Percentiles rank a stretch among this genome's conserved stretches.
phyloP scores from a whole-genome alignment of 306 rosid species.

The Cucurbita pepo region DNA sequence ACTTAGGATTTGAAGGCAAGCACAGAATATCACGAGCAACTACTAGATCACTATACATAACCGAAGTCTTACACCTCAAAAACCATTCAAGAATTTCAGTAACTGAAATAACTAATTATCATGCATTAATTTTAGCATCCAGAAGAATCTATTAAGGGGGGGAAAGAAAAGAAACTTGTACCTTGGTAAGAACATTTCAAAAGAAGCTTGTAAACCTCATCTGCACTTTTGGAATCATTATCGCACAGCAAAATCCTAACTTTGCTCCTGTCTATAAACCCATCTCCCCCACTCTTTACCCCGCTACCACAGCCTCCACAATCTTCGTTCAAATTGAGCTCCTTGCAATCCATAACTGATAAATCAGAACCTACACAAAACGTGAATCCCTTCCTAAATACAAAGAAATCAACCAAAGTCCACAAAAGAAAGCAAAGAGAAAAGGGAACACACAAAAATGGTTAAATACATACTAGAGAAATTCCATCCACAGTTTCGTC shows the following conservation, averaged over 20 bases:
- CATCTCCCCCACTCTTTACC: constrained; percentile 35
- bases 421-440: not conserved
- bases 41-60: not conserved
- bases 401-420: not conserved
- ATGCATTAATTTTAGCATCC: not conserved
- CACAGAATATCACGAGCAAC: not conserved
- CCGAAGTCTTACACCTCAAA: not conserved
- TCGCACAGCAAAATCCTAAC: constrained; percentile 91
- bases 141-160: not conserved
- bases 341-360: constrained; percentile 35
- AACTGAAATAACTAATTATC: not conserved
- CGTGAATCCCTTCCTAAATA: not conserved
- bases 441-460: not conserved
- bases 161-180: not conserved
- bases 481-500: constrained; percentile 5
- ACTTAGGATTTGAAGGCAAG: not conserved
- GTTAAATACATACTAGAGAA: constrained; percentile 12
- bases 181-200: constrained; percentile 86
- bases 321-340: constrained; percentile 42
- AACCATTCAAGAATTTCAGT: not conserved
- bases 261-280: constrained; percentile 80
- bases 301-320: constrained; percentile 12
- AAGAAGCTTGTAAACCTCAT: constrained; percentile 72
- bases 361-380: constrained; percentile 1
- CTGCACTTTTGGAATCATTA: constrained; percentile 56